A percentile compares a stretch with the other conserved stretches of the same genome.
These are phyloP conservation scores for Castanea sativa DNA, from an alignment of 306 rosid genomes.

Conservation along the genomic window DNA sequence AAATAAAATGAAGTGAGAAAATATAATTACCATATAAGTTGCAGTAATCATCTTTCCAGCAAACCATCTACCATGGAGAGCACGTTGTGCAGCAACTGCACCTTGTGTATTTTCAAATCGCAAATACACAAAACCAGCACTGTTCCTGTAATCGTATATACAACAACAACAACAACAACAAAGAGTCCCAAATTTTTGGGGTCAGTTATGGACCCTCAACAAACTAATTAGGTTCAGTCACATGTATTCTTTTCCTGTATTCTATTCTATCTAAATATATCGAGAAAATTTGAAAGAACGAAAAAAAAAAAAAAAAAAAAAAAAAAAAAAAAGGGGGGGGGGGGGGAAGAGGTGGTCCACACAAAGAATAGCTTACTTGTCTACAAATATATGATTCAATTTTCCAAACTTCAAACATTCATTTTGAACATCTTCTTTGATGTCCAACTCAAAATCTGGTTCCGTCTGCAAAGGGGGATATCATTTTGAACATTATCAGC, in stretches of 20 bases:
- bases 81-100: constrained; percentile 67
- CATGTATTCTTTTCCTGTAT: too few relatives aligned
- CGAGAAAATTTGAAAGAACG: too few relatives aligned
- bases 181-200: not conserved
- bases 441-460: constrained; percentile 80
- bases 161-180: not conserved
- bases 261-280: too few relatives aligned
- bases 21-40: constrained; percentile 61
- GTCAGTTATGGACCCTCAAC: not conserved
- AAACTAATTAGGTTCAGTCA: not conserved
- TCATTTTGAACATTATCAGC: constrained; percentile 11
- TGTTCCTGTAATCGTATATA: constrained; percentile 52
- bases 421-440: constrained; percentile 87
- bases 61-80: constrained; percentile 98
- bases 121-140: constrained; percentile 73
- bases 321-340: not conserved
- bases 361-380: constrained; percentile 60
- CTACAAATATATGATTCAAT: constrained; percentile 68
- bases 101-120: constrained; percentile 64
- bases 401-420: constrained; percentile 85
- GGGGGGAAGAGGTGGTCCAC: not conserved
- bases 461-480: constrained; percentile 55
- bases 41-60: constrained; percentile 98
- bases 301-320: not conserved
- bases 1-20: constrained; percentile 7